phyloP scores from a whole-genome alignment of 345 rosid genomes.

The Lepidium didymum region DNA sequence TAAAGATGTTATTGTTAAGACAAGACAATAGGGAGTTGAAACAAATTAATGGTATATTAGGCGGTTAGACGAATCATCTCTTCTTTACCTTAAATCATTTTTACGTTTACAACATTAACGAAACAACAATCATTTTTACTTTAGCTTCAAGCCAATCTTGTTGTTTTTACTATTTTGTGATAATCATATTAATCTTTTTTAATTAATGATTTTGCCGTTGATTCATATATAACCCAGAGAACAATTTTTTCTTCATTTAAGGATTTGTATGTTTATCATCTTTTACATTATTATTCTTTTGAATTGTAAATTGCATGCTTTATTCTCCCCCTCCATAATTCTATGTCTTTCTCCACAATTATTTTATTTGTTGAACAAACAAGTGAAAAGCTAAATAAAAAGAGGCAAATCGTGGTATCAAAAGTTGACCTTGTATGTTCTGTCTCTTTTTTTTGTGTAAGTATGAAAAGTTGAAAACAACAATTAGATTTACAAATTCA shows the following conservation, averaged over 20 bases:
- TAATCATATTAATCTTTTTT: neutral
- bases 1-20: neutral
- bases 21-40: neutral
- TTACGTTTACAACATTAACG: neutral
- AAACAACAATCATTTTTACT: slow-evolving; percentile 12
- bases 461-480: neutral
- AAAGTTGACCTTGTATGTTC: slow-evolving; percentile 3
- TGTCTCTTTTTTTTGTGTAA: no score
- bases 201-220: neutral
- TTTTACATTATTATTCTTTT: neutral
- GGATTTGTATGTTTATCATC: neutral
- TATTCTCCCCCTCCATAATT: no score
- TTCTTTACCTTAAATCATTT: neutral
- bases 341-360: neutral
- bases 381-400: neutral
- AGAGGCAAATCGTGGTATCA: neutral
- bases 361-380: neutral
- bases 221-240: neutral
- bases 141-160: slow-evolving; percentile 13
- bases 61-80: slow-evolving; percentile 17
- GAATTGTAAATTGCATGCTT: neutral
- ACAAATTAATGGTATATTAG: neutral
- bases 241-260: neutral
- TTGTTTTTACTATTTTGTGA: neutral
- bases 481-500: neutral